Evolutionary conservation across 306 rosid genomes (phyloP).

Genomic region (Glycine latifolia): DNA sequence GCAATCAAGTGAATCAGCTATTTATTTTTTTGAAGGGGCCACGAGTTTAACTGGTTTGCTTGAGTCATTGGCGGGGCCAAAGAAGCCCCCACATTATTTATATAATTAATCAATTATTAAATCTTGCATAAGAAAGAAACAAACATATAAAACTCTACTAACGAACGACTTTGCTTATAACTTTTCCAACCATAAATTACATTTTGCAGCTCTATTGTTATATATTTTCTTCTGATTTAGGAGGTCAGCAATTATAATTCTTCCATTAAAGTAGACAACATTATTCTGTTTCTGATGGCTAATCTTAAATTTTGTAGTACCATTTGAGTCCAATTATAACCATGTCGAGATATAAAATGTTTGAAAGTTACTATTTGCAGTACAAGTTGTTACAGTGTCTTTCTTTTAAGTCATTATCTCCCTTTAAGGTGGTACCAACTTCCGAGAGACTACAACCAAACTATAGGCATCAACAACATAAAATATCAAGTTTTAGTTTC

Average conservation of each 20-base stretch:
- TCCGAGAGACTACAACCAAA: constrained; percentile 17
- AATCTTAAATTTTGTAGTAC: constrained; percentile 25
- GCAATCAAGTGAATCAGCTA: constrained; percentile 47
- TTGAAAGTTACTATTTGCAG: constrained; percentile 32
- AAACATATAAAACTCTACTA: constrained; percentile 28
- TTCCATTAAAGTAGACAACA: constrained; percentile 56
- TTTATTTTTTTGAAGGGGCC: constrained; percentile 22
- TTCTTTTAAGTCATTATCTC: constrained; percentile 28
- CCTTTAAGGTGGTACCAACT: constrained; percentile 39
- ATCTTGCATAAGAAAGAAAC: constrained; percentile 47
- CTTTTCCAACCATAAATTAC: constrained; percentile 59
- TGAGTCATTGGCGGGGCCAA: constrained; percentile 43
- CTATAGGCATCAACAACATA: constrained; percentile 19
- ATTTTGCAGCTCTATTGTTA: constrained; percentile 40
- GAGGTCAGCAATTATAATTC: constrained; percentile 47
- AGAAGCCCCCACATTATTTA: constrained; percentile 42
- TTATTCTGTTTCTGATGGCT: constrained; percentile 44
- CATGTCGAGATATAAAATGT: background rate
- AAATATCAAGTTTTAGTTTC: constrained; percentile 19
- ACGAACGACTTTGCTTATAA: constrained; percentile 64
- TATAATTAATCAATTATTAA: constrained; percentile 53
- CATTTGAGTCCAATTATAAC: constrained; percentile 35
- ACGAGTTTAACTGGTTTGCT: constrained; percentile 48
- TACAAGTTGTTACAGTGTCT: constrained; percentile 36
- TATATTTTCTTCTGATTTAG: constrained; percentile 39